These are phyloP conservation scores for Bruguiera hainesii DNA, from an alignment of 441 rosid genomes.

Conservation along the genomic window DNA sequence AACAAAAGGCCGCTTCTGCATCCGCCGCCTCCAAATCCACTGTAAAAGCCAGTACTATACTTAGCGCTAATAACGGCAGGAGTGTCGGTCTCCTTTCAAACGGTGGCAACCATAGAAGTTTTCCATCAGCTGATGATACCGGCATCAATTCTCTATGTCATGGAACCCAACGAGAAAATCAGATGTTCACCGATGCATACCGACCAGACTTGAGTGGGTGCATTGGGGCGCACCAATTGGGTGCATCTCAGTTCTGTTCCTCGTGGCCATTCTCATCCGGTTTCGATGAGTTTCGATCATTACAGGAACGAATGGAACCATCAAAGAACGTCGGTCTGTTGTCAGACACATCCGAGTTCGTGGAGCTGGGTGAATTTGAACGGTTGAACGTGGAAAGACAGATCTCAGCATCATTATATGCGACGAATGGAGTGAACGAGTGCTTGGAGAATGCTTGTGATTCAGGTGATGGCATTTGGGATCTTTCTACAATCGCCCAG, in stretches of 20 bases:
- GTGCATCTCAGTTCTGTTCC: constrained; percentile 29
- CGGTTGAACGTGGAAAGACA: constrained; percentile 56
- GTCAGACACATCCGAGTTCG: constrained; percentile 17
- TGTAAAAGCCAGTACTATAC: constrained; percentile 26
- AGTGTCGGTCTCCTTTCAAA: not conserved
- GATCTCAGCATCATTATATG: constrained; percentile 59
- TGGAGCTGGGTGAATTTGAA: constrained; percentile 33
- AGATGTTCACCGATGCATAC: constrained; percentile 36
- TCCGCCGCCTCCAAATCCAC: constrained; percentile 23
- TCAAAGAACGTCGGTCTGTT: constrained; percentile 20
- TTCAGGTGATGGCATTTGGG: constrained; percentile 53
- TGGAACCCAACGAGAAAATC: constrained; percentile 21
- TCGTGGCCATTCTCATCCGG: constrained; percentile 46
- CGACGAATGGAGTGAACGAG: constrained; percentile 51
- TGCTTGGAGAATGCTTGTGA: constrained; percentile 42
- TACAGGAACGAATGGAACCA: constrained; percentile 33
- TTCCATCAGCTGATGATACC: not conserved
- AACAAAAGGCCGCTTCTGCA: constrained; percentile 28
- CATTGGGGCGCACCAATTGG: constrained; percentile 19
- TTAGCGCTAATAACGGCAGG: constrained; percentile 7
- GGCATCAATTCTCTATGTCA: not conserved
- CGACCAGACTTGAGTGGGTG: constrained; percentile 46
- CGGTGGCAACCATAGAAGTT: constrained; percentile 5
- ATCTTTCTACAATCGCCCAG: constrained; percentile 48
- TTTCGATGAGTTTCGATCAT: constrained; percentile 35